Evolutionary conservation across 208 protist species (phyloP).

Genomic region (Herpetomonas samuelpessoai): DNA sequence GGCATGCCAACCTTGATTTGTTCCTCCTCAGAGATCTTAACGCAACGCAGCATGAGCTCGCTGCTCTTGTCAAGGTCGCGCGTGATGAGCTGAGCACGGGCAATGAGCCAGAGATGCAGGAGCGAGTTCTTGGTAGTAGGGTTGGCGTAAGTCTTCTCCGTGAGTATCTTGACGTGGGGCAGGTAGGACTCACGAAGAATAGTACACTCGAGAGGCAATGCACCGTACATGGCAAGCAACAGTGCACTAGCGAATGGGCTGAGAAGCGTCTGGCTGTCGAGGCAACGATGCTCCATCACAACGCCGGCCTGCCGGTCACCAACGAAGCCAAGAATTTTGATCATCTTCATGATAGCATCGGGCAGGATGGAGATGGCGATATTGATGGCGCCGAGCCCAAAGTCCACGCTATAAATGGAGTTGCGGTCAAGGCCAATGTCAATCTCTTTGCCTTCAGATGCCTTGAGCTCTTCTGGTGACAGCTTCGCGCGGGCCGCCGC

Average conservation of each 20-base stretch:
- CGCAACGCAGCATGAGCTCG: slow-evolving; percentile 26
- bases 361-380: slow-evolving; percentile 50
- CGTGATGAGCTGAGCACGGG: slow-evolving; percentile 41
- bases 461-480: neutral
- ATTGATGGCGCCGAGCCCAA: slow-evolving; percentile 40
- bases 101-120: slow-evolving; percentile 56
- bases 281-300: slow-evolving; percentile 26
- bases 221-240: slow-evolving; percentile 37
- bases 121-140: slow-evolving; percentile 31
- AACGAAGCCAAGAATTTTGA: slow-evolving; percentile 47
- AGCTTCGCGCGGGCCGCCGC: slow-evolving; percentile 22
- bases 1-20: slow-evolving; percentile 47
- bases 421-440: slow-evolving; percentile 44
- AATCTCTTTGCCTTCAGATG: neutral
- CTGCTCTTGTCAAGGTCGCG: slow-evolving; percentile 29
- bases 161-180: slow-evolving; percentile 24
- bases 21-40: slow-evolving; percentile 24
- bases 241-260: slow-evolving; percentile 50
- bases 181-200: slow-evolving; percentile 26
- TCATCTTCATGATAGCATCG: slow-evolving; percentile 19
- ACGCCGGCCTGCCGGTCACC: slow-evolving; percentile 48
- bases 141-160: slow-evolving; percentile 16
- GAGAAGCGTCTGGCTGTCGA: slow-evolving; percentile 55
- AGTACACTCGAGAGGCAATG: slow-evolving; percentile 34
- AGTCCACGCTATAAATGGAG: slow-evolving; percentile 49